Conservation (phyloP, 1,284 basidiomycete genomes). For the Ustilago nuda region DNA sequence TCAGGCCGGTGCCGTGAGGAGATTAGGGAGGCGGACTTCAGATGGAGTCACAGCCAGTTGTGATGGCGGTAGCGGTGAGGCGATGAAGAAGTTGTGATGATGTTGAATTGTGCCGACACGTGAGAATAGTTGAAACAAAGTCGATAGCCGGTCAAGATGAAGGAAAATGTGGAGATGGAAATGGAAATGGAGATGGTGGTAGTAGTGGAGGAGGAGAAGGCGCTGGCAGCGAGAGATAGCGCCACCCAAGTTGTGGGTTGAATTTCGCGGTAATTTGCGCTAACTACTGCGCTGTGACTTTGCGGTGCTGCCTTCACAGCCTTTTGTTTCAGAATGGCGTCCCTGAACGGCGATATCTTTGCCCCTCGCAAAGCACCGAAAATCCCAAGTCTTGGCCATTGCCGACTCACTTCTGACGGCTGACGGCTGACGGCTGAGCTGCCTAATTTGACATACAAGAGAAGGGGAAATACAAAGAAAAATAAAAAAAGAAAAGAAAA, state of each 20-base stretch:
- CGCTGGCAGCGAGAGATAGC: slow-evolving; percentile 2
- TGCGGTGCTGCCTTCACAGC: neutral
- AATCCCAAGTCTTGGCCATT: neutral
- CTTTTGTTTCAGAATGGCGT: slow-evolving; percentile 3
- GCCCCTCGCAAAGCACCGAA: slow-evolving; percentile 3
- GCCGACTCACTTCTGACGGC: neutral
- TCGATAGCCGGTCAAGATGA: neutral
- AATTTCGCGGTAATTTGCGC: slow-evolving; percentile 1
- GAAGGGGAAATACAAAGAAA: neutral
- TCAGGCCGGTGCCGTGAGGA: neutral
- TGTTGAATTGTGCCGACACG: neutral
- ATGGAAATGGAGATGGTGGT: slow-evolving; percentile 8
- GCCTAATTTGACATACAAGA: neutral
- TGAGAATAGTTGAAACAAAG: neutral
- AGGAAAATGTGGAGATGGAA: neutral
- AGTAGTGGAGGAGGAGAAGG: slow-evolving; percentile 6
- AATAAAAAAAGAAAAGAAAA: neutral
- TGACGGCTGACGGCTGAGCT: neutral
- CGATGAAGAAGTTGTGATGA: neutral
- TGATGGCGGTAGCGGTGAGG: neutral
- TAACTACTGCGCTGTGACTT: neutral
- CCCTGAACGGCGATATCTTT: neutral
- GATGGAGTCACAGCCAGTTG: neutral
- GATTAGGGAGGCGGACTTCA: neutral
- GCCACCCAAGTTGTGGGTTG: neutral